These are phyloP conservation scores for Dipteronia dyeriana DNA, from an alignment of 345 rosid species.

Conservation along the genomic window DNA sequence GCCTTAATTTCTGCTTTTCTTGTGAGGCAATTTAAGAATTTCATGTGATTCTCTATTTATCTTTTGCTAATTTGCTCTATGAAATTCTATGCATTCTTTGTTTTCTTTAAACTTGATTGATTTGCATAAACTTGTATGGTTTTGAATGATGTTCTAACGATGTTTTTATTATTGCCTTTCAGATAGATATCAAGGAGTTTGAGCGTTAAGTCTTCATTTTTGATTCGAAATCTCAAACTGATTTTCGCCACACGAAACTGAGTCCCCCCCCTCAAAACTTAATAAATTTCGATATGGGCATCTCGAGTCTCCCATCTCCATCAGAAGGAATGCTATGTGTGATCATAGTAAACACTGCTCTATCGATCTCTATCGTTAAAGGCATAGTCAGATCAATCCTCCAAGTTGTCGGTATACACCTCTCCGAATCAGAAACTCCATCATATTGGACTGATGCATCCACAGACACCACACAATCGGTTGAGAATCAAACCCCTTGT, in stretches of 20 bases:
- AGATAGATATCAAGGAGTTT: slow-evolving; percentile 16
- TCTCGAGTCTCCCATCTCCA: slow-evolving; percentile 84
- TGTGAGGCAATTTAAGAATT: slow-evolving; percentile 14
- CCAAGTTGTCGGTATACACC: slow-evolving; percentile 56
- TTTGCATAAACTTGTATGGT: not conserved
- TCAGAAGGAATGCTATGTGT: slow-evolving; percentile 86
- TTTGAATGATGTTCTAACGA: slow-evolving; percentile 24
- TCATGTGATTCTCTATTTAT: not conserved
- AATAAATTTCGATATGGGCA: slow-evolving; percentile 58
- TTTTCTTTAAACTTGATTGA: not conserved
- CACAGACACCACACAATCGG: slow-evolving; percentile 38
- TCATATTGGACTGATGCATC: slow-evolving; percentile 31
- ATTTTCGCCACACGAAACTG: slow-evolving; percentile 5
- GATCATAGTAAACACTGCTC: slow-evolving; percentile 80
- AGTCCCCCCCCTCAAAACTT: not conserved
- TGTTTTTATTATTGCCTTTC: slow-evolving; percentile 17
- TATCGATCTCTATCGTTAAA: slow-evolving; percentile 72
- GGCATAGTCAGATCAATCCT: slow-evolving; percentile 69
- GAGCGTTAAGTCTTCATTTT: not conserved
- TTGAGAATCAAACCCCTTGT: slow-evolving; percentile 41
- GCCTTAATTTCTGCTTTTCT: too few relatives aligned
- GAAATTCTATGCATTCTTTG: not conserved
- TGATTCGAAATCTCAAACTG: not conserved
- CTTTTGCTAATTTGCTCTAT: not conserved
- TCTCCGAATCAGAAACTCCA: slow-evolving; percentile 39